Evolutionary conservation across 2,329 filamentous ascomycete species (phyloP).

Genomic region (Lachnellula suecica): DNA sequence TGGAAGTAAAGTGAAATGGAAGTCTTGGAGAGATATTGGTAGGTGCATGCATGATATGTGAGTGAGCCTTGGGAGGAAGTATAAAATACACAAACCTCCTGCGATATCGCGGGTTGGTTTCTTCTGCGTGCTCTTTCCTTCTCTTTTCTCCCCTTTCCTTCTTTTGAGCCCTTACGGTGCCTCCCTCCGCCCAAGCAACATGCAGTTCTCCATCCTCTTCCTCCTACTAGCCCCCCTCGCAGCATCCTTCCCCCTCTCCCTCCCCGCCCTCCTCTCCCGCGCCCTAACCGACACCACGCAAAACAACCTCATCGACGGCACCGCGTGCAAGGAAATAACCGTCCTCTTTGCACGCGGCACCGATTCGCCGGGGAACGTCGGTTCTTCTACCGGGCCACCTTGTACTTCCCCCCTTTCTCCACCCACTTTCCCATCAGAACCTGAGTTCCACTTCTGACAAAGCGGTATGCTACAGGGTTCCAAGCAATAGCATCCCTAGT

Average conservation of each 20-base stretch:
- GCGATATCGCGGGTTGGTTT: too few relatives aligned
- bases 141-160: background rate
- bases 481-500: constrained; percentile 41
- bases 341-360: constrained; percentile 57
- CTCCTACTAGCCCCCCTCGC: background rate
- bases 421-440: background rate
- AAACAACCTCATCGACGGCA: constrained; percentile 25
- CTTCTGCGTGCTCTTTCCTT: background rate
- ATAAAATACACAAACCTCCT: too few relatives aligned
- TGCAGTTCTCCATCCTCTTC: background rate
- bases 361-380: constrained; percentile 51
- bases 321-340: constrained; percentile 43
- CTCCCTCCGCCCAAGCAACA: background rate
- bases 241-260: constrained; percentile 1
- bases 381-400: constrained; percentile 46
- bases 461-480: constrained; percentile 28
- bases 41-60: too few relatives aligned
- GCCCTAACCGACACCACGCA: constrained; percentile 6
- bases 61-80: too few relatives aligned
- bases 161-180: background rate
- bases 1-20: too few relatives aligned
- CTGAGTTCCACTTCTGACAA: too few relatives aligned
- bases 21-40: too few relatives aligned
- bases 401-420: constrained; percentile 30
- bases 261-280: background rate